Evolutionary conservation across 2,329 filamentous ascomycete species (phyloP).

Genomic region (Fusarium caatingaense): DNA sequence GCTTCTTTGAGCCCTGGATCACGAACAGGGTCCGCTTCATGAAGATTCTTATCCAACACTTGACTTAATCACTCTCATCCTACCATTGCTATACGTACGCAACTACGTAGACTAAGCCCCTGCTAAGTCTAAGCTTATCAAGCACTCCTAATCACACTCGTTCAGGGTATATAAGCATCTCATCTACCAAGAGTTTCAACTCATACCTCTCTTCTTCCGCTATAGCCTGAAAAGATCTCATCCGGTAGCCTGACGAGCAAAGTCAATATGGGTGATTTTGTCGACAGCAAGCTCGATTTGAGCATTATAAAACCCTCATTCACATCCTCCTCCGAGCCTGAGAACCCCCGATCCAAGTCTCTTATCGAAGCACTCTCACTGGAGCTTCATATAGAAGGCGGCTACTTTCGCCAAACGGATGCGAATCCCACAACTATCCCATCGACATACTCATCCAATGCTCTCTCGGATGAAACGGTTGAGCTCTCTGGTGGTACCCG

Average conservation of each 20-base stretch:
- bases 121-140: constrained; percentile 2
- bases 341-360: constrained; percentile 26
- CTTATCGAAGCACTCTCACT: constrained; percentile 58
- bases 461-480: constrained; percentile 53
- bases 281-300: constrained; percentile 17
- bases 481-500: constrained; percentile 49
- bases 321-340: constrained; percentile 29
- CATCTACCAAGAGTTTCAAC: neutral
- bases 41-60: neutral
- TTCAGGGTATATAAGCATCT: constrained; percentile 19
- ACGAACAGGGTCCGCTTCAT: constrained; percentile 7
- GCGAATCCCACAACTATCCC: constrained; percentile 62
- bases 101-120: constrained; percentile 5
- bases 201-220: neutral
- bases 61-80: neutral
- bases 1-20: constrained; percentile 15
- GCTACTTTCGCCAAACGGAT: constrained; percentile 73
- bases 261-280: constrained; percentile 27
- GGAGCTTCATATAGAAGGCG: constrained; percentile 69
- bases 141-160: constrained; percentile 5
- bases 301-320: constrained; percentile 32
- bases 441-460: constrained; percentile 55
- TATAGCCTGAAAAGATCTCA: neutral
- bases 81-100: neutral
- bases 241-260: neutral